Conservation (phyloP, 176 grass and related monocot genomes). For the Themeda triandra region DNA sequence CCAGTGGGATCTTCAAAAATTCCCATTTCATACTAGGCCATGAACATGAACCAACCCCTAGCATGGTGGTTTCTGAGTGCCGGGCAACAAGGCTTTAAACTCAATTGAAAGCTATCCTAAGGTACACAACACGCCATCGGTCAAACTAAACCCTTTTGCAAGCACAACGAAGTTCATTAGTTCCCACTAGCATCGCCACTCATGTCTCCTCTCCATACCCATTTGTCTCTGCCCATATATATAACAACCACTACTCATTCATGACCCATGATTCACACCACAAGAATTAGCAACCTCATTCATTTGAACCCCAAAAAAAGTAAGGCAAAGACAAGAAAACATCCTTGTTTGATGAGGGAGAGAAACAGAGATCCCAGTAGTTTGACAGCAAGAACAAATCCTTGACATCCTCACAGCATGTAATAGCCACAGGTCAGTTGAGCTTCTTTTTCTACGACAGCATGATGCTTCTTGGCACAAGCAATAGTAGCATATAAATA, state of each 20-base stretch:
- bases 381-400: conserved; percentile 28
- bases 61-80: background rate
- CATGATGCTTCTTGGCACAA: conserved; percentile 16
- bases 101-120: background rate
- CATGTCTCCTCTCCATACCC: conserved; percentile 17
- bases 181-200: conserved; percentile 22
- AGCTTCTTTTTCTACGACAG: background rate
- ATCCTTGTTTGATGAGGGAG: conserved; percentile 14
- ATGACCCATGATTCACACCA: conserved; percentile 10
- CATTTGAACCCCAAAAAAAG: conserved; percentile 5
- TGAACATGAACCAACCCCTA: background rate
- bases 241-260: conserved; percentile 6
- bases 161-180: background rate
- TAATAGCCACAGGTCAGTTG: background rate
- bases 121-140: background rate
- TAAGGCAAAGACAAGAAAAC: background rate
- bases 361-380: background rate
- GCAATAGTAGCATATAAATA: conserved; percentile 6
- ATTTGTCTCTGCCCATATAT: conserved; percentile 16
- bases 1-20: background rate
- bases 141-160: background rate
- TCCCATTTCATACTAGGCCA: background rate
- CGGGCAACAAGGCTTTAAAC: background rate
- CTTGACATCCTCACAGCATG: background rate
- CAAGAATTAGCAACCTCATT: conserved; percentile 3